These are phyloP conservation scores for Prinsepia uniflora DNA, from an alignment of 306 rosid species.

Conservation along the genomic window DNA sequence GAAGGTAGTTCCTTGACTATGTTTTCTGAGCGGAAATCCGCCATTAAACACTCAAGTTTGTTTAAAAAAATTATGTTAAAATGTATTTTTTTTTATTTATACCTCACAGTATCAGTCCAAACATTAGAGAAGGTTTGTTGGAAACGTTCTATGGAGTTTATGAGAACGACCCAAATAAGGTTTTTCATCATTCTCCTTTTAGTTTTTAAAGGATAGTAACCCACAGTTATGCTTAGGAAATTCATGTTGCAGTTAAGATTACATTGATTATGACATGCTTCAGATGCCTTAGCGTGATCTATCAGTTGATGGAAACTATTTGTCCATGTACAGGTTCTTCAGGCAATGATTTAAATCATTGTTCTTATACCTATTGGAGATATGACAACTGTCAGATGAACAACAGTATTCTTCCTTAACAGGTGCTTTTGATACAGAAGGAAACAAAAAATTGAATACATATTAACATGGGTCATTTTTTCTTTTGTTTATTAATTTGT, in stretches of 20 bases:
- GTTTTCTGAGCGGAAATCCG: slow-evolving; percentile 15
- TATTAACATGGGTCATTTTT: neutral
- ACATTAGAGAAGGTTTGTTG: slow-evolving; percentile 91
- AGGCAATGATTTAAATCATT: slow-evolving; percentile 96
- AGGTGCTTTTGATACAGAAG: slow-evolving; percentile 46
- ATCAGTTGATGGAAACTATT: slow-evolving; percentile 26
- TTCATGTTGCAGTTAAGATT: neutral
- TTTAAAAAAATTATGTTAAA: neutral
- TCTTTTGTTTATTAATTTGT: neutral
- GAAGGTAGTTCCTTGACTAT: slow-evolving; percentile 57
- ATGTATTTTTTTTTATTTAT: slow-evolving; percentile 15
- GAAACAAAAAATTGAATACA: neutral
- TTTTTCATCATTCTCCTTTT: slow-evolving; percentile 3
- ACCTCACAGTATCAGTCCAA: slow-evolving; percentile 77
- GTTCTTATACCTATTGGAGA: slow-evolving; percentile 99
- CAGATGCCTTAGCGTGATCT: slow-evolving; percentile 12
- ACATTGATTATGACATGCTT: slow-evolving; percentile 9
- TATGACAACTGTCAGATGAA: slow-evolving; percentile 95
- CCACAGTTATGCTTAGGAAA: slow-evolving; percentile 9
- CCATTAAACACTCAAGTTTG: slow-evolving; percentile 18
- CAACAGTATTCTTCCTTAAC: slow-evolving; percentile 89
- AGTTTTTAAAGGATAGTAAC: neutral
- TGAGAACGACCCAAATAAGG: slow-evolving; percentile 97
- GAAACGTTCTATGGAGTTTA: slow-evolving; percentile 91
- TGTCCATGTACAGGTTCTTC: slow-evolving; percentile 69